A percentile compares a stretch with the other conserved stretches of the same genome.
phyloP scores from a whole-genome alignment of 164 flowering plant species.

The Stephania japonica region DNA sequence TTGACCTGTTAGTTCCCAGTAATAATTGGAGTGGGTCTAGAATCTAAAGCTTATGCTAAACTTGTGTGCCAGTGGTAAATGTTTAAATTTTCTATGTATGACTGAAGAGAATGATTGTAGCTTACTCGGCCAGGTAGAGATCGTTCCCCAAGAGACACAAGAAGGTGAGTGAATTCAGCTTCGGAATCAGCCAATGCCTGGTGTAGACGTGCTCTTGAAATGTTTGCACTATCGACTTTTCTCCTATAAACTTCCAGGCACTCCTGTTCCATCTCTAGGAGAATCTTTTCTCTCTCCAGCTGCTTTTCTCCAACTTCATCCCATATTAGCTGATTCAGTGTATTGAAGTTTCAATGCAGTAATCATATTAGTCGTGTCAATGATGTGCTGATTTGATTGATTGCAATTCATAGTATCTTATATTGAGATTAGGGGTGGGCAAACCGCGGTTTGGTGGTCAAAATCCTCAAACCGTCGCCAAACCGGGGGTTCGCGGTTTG shows the following conservation, averaged over 20 bases:
- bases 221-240: constrained; percentile 81
- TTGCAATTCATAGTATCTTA: too few relatives aligned
- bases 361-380: background rate
- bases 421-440: too few relatives aligned
- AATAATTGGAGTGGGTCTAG: background rate
- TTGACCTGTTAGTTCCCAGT: background rate
- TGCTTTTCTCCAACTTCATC: constrained; percentile 90
- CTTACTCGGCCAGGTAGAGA: constrained; percentile 76
- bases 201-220: constrained; percentile 73
- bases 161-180: constrained; percentile 82
- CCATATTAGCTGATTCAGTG: constrained; percentile 70
- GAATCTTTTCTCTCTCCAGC: constrained; percentile 63
- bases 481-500: too few relatives aligned
- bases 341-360: background rate
- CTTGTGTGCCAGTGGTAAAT: background rate
- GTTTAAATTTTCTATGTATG: background rate
- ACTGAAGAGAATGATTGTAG: background rate
- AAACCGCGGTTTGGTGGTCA: too few relatives aligned
- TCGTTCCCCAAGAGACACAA: constrained; percentile 76
- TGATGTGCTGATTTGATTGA: too few relatives aligned
- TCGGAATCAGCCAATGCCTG: constrained; percentile 81
- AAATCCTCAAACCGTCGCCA: too few relatives aligned
- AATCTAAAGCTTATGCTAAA: background rate
- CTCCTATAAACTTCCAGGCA: constrained; percentile 76
- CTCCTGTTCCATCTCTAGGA: constrained; percentile 79